phyloP scores from a whole-genome alignment of 441 rosid genomes.

The Populus hybrid region DNA sequence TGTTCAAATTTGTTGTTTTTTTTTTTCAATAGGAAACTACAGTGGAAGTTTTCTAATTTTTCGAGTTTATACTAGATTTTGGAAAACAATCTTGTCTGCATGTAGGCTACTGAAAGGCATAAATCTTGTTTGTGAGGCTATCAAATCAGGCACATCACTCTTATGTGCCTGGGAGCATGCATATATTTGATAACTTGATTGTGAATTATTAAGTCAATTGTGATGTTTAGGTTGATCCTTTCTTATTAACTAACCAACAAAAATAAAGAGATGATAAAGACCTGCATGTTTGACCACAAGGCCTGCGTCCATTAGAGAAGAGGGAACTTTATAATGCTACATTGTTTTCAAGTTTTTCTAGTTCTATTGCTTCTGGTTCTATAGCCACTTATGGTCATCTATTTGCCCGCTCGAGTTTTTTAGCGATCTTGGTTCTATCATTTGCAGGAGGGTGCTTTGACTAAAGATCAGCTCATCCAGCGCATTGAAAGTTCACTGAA shows the following conservation, averaged over 20 bases:
- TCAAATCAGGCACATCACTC: background rate
- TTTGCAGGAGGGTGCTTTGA: conserved; percentile 75
- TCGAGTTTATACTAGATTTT: background rate
- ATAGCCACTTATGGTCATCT: background rate
- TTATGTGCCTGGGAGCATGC: background rate
- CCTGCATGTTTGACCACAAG: background rate
- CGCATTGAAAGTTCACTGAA: conserved; percentile 58
- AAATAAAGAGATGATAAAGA: background rate
- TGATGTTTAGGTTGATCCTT: background rate
- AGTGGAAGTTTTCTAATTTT: background rate
- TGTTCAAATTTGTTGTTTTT: background rate
- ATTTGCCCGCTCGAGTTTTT: background rate
- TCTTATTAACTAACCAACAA: background rate
- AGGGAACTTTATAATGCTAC: background rate
- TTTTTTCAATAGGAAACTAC: background rate
- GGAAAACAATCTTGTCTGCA: background rate
- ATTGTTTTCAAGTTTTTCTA: background rate
- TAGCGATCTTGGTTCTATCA: conserved; percentile 16
- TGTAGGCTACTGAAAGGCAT: background rate
- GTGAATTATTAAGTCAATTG: background rate
- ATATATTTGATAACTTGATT: background rate
- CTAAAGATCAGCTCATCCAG: conserved; percentile 57
- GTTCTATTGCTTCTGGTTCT: background rate
- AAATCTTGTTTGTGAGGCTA: background rate
- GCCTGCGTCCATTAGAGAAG: background rate